Conservation (phyloP, 1,284 basidiomycete species). For the Cutaneotrichosporon mucoides region DNA sequence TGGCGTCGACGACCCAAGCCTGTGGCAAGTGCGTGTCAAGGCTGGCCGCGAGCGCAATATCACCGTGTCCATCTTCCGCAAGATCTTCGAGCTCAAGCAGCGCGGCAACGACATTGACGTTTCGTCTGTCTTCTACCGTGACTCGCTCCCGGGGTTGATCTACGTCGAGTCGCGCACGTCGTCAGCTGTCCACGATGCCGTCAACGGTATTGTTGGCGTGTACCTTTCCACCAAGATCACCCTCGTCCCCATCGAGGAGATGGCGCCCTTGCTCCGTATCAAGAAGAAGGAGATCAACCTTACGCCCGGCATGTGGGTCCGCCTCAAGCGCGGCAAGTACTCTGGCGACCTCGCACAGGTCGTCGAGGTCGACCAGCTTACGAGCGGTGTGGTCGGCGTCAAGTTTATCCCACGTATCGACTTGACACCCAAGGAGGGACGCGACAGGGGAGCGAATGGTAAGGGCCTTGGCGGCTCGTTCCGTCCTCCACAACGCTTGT, state of each 20-base stretch:
- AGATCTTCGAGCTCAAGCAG: slow-evolving; percentile 57
- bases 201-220: slow-evolving; percentile 86
- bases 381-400: slow-evolving; percentile 65
- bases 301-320: slow-evolving; percentile 87
- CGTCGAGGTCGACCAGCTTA: slow-evolving; percentile 89
- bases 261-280: slow-evolving; percentile 93
- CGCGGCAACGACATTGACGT: slow-evolving; percentile 71
- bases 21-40: slow-evolving; percentile 95
- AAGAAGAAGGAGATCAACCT: slow-evolving; percentile 89
- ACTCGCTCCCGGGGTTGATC: slow-evolving; percentile 90
- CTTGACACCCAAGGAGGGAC: slow-evolving; percentile 82
- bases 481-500: slow-evolving; percentile 84
- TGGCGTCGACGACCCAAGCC: slow-evolving; percentile 86
- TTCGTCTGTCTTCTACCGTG: slow-evolving; percentile 89
- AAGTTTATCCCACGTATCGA: slow-evolving; percentile 97
- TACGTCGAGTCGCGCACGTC: slow-evolving; percentile 91
- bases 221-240: slow-evolving; percentile 71
- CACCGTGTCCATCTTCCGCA: slow-evolving; percentile 90
- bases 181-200: slow-evolving; percentile 78
- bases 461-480: slow-evolving; percentile 25
- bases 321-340: slow-evolving; percentile 90
- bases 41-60: slow-evolving; percentile 88
- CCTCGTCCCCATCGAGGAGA: slow-evolving; percentile 95
- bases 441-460: slow-evolving; percentile 54
- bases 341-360: slow-evolving; percentile 93